These are phyloP conservation scores for Trapa bicornis DNA, from an alignment of 345 rosid species.

Conservation along the genomic window DNA sequence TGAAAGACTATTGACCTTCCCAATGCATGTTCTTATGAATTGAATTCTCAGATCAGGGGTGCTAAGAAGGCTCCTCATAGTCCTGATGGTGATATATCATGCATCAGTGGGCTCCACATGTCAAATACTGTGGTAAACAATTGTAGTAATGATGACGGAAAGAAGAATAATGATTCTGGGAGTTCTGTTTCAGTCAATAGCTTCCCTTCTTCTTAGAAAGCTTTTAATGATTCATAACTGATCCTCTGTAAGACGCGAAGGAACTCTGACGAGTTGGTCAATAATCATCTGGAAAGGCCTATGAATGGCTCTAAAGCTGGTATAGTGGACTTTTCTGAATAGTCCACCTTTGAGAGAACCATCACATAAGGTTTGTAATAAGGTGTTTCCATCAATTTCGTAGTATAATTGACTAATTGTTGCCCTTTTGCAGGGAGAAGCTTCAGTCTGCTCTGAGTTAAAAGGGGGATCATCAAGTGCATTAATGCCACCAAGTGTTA, in stretches of 20 bases:
- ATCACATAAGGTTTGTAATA: not conserved
- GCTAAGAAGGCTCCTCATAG: not conserved
- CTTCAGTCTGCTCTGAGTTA: not conserved
- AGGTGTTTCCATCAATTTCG: not conserved
- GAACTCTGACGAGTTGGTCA: not conserved
- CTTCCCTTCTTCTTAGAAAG: not conserved
- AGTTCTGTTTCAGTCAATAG: slow-evolving; percentile 4
- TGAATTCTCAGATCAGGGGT: not conserved
- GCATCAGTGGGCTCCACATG: not conserved
- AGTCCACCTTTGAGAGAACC: not conserved
- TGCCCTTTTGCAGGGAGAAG: slow-evolving; percentile 2
- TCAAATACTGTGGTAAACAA: not conserved
- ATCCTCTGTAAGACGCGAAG: not conserved
- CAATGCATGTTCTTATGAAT: not conserved
- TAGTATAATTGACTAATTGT: not conserved
- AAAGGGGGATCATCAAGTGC: slow-evolving; percentile 4
- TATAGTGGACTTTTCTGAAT: not conserved
- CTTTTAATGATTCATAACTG: not conserved
- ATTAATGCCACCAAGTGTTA: not conserved
- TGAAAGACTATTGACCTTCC: not conserved
- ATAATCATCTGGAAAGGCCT: not conserved
- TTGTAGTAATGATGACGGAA: not conserved
- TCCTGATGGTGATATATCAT: slow-evolving; percentile 3
- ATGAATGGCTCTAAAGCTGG: not conserved
- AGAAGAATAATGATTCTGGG: slow-evolving; percentile 3